A percentile compares a stretch with the other conserved stretches of the same genome.
Conservation (phyloP, 1,284 basidiomycete species). For the Cerioporus squamosus region DNA sequence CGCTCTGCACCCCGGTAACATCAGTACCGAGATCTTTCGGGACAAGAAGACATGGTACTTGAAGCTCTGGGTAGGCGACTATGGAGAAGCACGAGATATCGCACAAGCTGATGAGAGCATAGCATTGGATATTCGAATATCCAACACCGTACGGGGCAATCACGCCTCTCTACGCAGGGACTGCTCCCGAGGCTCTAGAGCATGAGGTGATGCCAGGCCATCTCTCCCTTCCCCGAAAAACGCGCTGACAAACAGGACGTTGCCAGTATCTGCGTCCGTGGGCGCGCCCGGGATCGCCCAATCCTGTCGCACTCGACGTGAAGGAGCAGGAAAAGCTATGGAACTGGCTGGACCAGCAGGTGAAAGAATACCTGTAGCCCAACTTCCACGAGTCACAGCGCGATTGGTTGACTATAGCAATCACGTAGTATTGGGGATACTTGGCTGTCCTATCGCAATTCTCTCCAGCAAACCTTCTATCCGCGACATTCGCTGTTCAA, state of each 20-base stretch:
- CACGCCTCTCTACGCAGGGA: slow-evolving; percentile 33
- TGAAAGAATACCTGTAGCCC: slow-evolving; percentile 17
- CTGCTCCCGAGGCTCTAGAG: slow-evolving; percentile 24
- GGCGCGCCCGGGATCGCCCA: slow-evolving; percentile 34
- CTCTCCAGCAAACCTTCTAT: slow-evolving; percentile 9
- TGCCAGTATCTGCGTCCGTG: slow-evolving; percentile 42
- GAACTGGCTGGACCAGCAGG: slow-evolving; percentile 43
- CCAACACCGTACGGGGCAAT: slow-evolving; percentile 19
- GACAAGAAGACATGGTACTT: slow-evolving; percentile 1
- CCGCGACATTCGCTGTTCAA: background rate
- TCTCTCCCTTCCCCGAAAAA: background rate
- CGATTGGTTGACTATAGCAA: too few relatives aligned
- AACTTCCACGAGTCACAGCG: too few relatives aligned
- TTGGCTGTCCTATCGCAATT: background rate
- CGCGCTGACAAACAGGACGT: background rate
- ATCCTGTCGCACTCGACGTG: slow-evolving; percentile 32
- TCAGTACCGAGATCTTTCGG: slow-evolving; percentile 15
- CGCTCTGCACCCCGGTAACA: slow-evolving; percentile 19
- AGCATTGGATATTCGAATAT: background rate
- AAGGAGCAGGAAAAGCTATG: slow-evolving; percentile 38
- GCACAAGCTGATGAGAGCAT: too few relatives aligned
- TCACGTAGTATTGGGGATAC: background rate
- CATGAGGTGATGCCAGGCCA: slow-evolving; percentile 30
- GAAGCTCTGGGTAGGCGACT: slow-evolving; percentile 3
- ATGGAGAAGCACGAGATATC: background rate